These are phyloP conservation scores for Grigorovia jiainica DNA, from an alignment of 805 yeast genomes.

Conservation along the genomic window DNA sequence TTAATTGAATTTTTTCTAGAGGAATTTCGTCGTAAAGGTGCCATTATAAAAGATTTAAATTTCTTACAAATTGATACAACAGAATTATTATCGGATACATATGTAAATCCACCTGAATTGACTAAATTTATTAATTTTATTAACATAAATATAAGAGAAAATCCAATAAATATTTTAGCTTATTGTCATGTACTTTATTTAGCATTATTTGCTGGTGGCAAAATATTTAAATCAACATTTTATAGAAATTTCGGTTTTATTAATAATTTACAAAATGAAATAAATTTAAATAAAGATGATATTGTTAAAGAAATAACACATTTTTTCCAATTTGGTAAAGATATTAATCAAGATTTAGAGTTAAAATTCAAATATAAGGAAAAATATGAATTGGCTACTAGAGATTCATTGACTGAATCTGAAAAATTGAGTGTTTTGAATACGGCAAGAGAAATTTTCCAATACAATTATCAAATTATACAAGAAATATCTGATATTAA, in stretches of 20 bases:
- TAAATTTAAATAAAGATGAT: conserved; percentile 33
- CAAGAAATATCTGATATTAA: conserved; percentile 62
- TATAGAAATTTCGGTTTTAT: conserved; percentile 60
- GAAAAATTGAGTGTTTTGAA: conserved; percentile 63
- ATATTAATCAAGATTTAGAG: conserved; percentile 49
- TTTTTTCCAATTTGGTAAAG: conserved; percentile 39
- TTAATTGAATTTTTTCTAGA: conserved; percentile 59
- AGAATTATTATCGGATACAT: conserved; percentile 21
- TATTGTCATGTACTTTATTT: conserved; percentile 79
- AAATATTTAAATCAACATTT: conserved; percentile 57
- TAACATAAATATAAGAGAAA: conserved; percentile 39
- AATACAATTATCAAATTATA: conserved; percentile 50
- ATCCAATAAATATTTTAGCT: conserved; percentile 66
- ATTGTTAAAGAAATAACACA: conserved; percentile 46
- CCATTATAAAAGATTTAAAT: conserved; percentile 51
- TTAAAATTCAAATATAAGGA: conserved; percentile 61
- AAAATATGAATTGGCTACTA: conserved; percentile 68
- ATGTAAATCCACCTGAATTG: conserved; percentile 35
- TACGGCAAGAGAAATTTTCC: conserved; percentile 58
- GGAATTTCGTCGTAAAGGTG: conserved; percentile 52
- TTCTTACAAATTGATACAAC: conserved; percentile 37
- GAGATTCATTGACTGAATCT: conserved; percentile 57
- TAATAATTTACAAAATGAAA: conserved; percentile 43
- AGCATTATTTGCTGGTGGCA: conserved; percentile 82
- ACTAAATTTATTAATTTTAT: conserved; percentile 56